A percentile compares a stretch with the other conserved stretches of the same genome.
These are phyloP conservation scores for Telfairia occidentalis DNA, from an alignment of 331 rosid genomes.

Conservation along the genomic window DNA sequence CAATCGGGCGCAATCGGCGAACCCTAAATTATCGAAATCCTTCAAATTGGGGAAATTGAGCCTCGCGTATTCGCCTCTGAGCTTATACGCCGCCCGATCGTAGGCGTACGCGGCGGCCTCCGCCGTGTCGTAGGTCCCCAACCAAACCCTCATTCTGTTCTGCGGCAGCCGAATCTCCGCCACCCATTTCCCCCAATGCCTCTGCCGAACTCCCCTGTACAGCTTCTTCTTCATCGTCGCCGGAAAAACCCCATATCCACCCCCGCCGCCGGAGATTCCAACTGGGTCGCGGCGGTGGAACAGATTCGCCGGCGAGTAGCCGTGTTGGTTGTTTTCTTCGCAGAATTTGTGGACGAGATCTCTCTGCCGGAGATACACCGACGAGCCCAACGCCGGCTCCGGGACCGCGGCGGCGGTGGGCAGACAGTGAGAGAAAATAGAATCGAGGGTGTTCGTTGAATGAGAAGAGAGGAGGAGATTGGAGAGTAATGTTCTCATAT, in stretches of 20 bases:
- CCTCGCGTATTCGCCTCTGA: constrained; percentile 87
- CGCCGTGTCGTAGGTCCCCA: constrained; percentile 88
- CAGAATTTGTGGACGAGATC: constrained; percentile 65
- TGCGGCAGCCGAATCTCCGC: constrained; percentile 95
- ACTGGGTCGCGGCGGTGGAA: not conserved
- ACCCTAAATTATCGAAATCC: constrained; percentile 60
- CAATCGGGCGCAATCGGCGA: constrained; percentile 44
- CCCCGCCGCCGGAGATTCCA: not conserved
- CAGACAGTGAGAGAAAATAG: constrained; percentile 54
- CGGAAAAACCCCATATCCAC: not conserved
- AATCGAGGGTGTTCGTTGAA: constrained; percentile 59
- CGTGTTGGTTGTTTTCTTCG: constrained; percentile 27
- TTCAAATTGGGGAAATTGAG: constrained; percentile 74
- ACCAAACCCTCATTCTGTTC: constrained; percentile 93
- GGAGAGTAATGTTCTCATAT: constrained; percentile 50
- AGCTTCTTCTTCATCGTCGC: constrained; percentile 51
- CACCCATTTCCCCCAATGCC: constrained; percentile 99
- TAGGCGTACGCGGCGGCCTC: constrained; percentile 97
- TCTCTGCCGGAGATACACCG: constrained; percentile 68
- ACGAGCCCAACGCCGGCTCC: constrained; percentile 51
- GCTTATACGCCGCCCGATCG: constrained; percentile 90
- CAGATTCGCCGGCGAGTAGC: not conserved
- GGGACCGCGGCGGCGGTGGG: constrained; percentile 17
- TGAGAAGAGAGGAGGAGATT: constrained; percentile 44
- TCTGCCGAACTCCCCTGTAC: constrained; percentile 97